Conservation (phyloP, 2,329 filamentous ascomycete genomes). For the Pseudopyrenochaeta lycopersici region DNA sequence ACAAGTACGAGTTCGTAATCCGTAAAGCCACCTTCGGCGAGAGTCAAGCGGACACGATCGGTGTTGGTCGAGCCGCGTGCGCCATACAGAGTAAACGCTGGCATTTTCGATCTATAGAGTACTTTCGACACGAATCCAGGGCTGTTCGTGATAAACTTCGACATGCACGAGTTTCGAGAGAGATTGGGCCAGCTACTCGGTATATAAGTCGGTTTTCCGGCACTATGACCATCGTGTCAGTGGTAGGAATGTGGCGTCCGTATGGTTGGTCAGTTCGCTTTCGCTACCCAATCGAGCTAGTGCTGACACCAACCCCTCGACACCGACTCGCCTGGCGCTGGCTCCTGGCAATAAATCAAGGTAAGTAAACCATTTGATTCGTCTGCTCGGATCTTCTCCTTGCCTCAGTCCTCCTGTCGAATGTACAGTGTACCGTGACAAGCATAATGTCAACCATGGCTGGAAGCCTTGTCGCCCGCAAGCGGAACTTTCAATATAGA, state of each 20-base stretch:
- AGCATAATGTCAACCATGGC: conserved; percentile 17
- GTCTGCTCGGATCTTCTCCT: conserved; percentile 14
- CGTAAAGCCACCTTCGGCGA: conserved; percentile 31
- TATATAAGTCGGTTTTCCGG: conserved; percentile 11
- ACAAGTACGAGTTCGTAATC: conserved; percentile 25
- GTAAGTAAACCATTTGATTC: conserved; percentile 14
- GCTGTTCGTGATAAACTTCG: conserved; percentile 8
- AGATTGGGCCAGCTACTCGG: conserved; percentile 10
- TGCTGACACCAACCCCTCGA: conserved; percentile 6
- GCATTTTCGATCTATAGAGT: conserved; percentile 26
- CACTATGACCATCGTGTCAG: background rate
- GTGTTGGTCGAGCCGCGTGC: conserved; percentile 24
- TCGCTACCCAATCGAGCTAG: conserved; percentile 21
- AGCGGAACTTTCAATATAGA: conserved; percentile 17
- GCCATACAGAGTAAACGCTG: conserved; percentile 28
- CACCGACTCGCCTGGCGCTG: conserved; percentile 8
- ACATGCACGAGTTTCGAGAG: background rate
- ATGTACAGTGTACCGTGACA: conserved; percentile 8
- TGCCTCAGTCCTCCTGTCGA: background rate
- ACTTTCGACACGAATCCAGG: conserved; percentile 14
- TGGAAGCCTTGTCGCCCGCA: conserved; percentile 7
- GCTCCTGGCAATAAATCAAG: background rate
- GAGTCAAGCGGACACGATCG: conserved; percentile 28
- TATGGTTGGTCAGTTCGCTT: conserved; percentile 25
- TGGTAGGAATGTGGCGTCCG: background rate